Evolutionary conservation across 352 stramenopile species (phyloP), one percentile per base, ranked within the genome.

Genomic region (Plasmopara viticola): DNA sequence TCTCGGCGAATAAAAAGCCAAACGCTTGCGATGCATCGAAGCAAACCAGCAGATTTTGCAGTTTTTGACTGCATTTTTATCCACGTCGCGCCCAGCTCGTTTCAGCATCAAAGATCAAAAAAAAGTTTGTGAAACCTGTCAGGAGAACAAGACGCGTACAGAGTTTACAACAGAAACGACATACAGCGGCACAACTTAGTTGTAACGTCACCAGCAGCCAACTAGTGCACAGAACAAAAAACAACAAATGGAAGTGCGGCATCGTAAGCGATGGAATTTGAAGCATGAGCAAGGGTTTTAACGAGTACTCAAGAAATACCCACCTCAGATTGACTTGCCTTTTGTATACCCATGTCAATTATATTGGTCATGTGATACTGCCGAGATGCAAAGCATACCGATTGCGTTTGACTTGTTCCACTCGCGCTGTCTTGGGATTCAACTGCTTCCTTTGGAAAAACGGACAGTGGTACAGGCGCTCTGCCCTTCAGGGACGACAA

Each of bases 371-470:
- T 25, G 9, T 35, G 20, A 48, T 13, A 25, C 34, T 25, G 45
- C 44, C 7, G 44, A 40, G 29, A 47, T 31, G 44, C 31, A 50
- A 17, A 53, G 44, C 41, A 62, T 45, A 12, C 17, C 58, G 29
- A 56, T 82, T 18, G 51, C 72, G 37, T 9, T 83, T 28, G 53
- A 40, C 0, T 30, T 34, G 15, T 85, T 85, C 51, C 74, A 83
- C 46, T 50, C 47, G n/a, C 52, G 44, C 5, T 82, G 66, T 69
- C 54, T 85, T 5, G 68, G 69, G 14, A 70, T 68, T 18, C 66
- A 80, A 53, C 53, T 83, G 37, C 58, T 62, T 48, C 74, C 74
- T 5, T 55, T 56, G 15, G 66, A 66, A 52, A 85, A 81, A 41
- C 33, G 55, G 9, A 64, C 63, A 1, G 51, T 77, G 38, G 68